These are phyloP conservation scores for Yamadazyma olivae DNA, from an alignment of 805 yeast species.

Conservation along the genomic window DNA sequence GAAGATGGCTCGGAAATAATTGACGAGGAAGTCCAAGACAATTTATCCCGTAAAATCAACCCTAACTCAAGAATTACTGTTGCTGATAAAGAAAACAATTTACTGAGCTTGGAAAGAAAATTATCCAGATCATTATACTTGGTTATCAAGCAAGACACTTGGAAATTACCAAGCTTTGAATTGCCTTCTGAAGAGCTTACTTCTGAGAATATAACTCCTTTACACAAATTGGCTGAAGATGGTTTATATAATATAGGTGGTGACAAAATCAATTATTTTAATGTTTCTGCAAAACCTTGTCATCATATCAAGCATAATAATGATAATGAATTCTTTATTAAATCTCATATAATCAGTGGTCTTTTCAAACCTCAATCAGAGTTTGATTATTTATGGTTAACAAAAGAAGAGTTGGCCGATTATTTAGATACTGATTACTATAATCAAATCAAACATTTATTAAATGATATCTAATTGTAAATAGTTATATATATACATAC, in stretches of 20 bases:
- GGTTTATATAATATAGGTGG: conserved; percentile 77
- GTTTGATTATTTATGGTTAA: conserved; percentile 74
- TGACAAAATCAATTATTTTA: conserved; percentile 74
- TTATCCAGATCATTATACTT: conserved; percentile 79
- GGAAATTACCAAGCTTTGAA: conserved; percentile 81
- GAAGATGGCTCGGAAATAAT: conserved; percentile 25
- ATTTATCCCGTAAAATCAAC: conserved; percentile 63
- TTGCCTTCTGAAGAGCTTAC: neutral
- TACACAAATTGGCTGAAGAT: conserved; percentile 71
- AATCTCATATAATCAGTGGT: conserved; percentile 88
- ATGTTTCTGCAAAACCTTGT: conserved; percentile 87
- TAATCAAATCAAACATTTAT: conserved; percentile 48
- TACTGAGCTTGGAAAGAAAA: conserved; percentile 70
- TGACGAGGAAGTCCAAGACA: conserved; percentile 40
- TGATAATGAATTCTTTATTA: conserved; percentile 64
- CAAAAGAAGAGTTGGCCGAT: conserved; percentile 69
- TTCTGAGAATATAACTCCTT: conserved; percentile 27
- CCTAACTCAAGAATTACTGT: conserved; percentile 72
- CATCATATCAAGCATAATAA: conserved; percentile 52
- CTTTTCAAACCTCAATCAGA: conserved; percentile 47
- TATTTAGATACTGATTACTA: conserved; percentile 55
- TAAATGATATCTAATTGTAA: conserved; percentile 33
- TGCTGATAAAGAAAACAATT: conserved; percentile 67
- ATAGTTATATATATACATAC: neutral
- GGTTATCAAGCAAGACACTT: conserved; percentile 51